Evolutionary conservation across 345 rosid species (phyloP), one percentile per base, ranked within the genome.

Genomic region (Lepidium didymum): DNA sequence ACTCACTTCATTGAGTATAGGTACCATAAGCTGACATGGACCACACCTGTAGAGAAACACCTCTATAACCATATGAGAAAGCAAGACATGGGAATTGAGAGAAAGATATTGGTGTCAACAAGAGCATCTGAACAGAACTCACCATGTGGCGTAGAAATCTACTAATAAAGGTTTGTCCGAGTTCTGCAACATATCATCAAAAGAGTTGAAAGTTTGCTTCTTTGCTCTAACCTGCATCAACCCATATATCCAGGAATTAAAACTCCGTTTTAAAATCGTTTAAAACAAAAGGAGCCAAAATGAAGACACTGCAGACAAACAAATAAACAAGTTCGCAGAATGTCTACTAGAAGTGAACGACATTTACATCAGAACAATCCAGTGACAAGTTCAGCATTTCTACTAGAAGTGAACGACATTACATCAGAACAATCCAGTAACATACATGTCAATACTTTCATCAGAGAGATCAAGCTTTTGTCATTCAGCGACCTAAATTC

Each of bases 121-220:
- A 50, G 4, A 23, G 36, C 21, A 16, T 14, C 7, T n/a, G 14
- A 47, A 29, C 49, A 9, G 19, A 67, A 68, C 59, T 78, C 66
- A 89, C 98, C 94, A 92, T 60, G 96, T 89, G 1, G 98, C 98
- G 58, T 87, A 92, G 73, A 92, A 92, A 73, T 89, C 98, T 36
- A 92, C 94, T 18, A 92, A 64, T 37, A 92, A 82, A 11, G 98
- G 98, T 57, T 83, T 89, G 47, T 89, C 88, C 18, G 92, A 72
- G 23, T 81, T 82, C n/a, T 60, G 58, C 73, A 92, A 77, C 79
- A 92, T 72, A 62, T 92, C 96, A 68, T 86, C 94, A 15, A 92
- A 80, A 64, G 82, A 69, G 61, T 86, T 78, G 79, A 77, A 89
- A 6, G 87, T 89, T 75, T 89, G 86, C 78, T 86, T 87, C 90